Evolutionary conservation across 768 basidiomycete genomes (phyloP).

Genomic region (Kwoniella sp.): DNA sequence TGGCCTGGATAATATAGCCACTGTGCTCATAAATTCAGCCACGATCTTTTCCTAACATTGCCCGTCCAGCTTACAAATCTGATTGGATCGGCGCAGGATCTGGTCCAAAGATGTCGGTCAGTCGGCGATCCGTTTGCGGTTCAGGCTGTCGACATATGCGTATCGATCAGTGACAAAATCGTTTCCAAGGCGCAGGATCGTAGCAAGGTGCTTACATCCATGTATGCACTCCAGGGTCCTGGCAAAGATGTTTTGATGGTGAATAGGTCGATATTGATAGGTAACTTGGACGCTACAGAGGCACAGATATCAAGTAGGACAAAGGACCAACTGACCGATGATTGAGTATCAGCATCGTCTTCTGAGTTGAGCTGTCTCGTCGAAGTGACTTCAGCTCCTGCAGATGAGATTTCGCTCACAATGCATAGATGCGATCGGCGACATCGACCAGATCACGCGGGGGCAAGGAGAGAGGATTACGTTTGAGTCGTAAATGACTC

Average conservation of each 20-base stretch:
- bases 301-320: slow-evolving; percentile 8
- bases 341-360: background rate
- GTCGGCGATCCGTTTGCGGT: background rate
- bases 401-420: slow-evolving; percentile 11
- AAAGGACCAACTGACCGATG: slow-evolving; percentile 11
- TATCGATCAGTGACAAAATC: too few relatives aligned
- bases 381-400: background rate
- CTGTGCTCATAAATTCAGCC: slow-evolving; percentile 2
- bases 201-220: background rate
- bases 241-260: slow-evolving; percentile 11
- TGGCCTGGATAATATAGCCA: slow-evolving; percentile 17
- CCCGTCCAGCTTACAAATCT: slow-evolving; percentile 4
- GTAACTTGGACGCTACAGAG: slow-evolving; percentile 1
- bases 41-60: too few relatives aligned
- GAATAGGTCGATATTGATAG: background rate
- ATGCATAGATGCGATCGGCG: slow-evolving; percentile 19
- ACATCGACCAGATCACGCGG: slow-evolving; percentile 7
- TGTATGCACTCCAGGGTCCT: slow-evolving; percentile 4
- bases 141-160: background rate
- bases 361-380: background rate
- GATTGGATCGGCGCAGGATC: background rate
- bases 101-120: slow-evolving; percentile 3
- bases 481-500: background rate
- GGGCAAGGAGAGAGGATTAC: background rate
- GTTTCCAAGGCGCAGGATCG: background rate